These are phyloP conservation scores for Micractinium sp. DNA, from an alignment of 139 green algal species.

Conservation along the genomic window DNA sequence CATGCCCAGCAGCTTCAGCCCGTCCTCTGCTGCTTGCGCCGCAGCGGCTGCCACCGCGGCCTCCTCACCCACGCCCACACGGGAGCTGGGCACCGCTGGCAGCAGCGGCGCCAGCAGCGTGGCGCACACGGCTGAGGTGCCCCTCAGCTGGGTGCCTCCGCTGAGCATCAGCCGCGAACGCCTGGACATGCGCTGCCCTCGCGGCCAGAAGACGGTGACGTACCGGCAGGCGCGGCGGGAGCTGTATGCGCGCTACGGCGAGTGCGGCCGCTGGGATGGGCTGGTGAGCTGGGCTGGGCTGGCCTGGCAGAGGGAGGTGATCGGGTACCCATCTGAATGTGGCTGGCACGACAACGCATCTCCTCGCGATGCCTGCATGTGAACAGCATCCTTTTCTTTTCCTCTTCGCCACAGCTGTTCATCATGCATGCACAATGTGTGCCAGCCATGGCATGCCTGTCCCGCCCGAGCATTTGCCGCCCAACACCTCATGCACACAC, in stretches of 20 bases:
- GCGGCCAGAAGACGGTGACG: conserved; percentile 63
- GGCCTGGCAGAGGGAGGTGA: no score
- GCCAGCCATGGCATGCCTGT: not conserved
- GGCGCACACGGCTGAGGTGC: conserved; percentile 61
- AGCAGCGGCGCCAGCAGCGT: not conserved
- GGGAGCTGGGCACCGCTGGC: not conserved
- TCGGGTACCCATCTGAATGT: no score
- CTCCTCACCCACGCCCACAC: not conserved
- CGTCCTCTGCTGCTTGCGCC: not conserved
- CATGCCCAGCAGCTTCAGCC: not conserved
- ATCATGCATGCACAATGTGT: no score
- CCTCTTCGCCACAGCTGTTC: not conserved
- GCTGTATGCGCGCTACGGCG: conserved; percentile 83
- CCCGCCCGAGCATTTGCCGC: not conserved
- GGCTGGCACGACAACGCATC: no score
- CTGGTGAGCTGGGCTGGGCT: conserved; percentile 56
- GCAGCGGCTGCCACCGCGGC: not conserved
- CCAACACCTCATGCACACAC: no score
- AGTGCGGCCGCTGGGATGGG: conserved; percentile 84
- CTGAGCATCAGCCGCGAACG: conserved; percentile 72
- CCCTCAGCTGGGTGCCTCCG: conserved; percentile 77
- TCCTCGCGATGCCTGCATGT: no score
- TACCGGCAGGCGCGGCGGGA: conserved; percentile 71
- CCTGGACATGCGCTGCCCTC: conserved; percentile 84
- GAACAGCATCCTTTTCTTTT: not conserved